Base-by-base conservation (phyloP, 257 asterid genomes). In the Penstemon barbatus region DNA sequence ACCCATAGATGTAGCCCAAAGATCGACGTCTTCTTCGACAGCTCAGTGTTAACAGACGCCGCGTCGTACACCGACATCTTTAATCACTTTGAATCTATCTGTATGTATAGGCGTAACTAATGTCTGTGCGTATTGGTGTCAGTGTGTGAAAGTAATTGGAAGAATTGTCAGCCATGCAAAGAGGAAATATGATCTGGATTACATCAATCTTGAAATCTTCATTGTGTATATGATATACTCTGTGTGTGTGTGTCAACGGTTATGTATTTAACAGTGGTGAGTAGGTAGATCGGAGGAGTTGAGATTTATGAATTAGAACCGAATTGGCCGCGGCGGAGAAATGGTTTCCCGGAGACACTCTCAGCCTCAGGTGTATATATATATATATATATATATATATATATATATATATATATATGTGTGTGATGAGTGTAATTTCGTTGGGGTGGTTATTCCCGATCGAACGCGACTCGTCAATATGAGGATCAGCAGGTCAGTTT, bases 1-100 rank as follows among this genome's bases (percentile, higher is more conserved):
- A 83, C 93, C 96, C 96, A 85, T 36, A 93, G 83, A 45, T 78
- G 88, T 64, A 93, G 77, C 52, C 97, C 96, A 38, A 90, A 93
- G 63, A 93, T 86, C 76, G 92, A 83, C 25, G 97, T 90, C 55
- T 74, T 80, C 77, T 88, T 88, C 41, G 97, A 88, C 13, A 93
- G 80, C 80, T 88, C 82, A 25, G 74, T 77, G 79, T 90, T 80
- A 65, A 82, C 85, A 58, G 86, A 83, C 70, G 85, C 63, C 51
- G 89, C 84, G 74, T 90, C 89, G 56, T 78, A 84, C 45, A 84
- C 80, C 8, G 97, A 65, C 98, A 93, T 93, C 65, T 82, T 52
- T 4, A 25, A 25, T 25, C 33, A 25, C 33, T 18, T 55, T 7
- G 40, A 5, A 45, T 44, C 43, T 45, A 46, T 33, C 42, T 25